Conservation (phyloP, 2,329 filamentous ascomycete species). For the Colletotrichum abscissum region DNA sequence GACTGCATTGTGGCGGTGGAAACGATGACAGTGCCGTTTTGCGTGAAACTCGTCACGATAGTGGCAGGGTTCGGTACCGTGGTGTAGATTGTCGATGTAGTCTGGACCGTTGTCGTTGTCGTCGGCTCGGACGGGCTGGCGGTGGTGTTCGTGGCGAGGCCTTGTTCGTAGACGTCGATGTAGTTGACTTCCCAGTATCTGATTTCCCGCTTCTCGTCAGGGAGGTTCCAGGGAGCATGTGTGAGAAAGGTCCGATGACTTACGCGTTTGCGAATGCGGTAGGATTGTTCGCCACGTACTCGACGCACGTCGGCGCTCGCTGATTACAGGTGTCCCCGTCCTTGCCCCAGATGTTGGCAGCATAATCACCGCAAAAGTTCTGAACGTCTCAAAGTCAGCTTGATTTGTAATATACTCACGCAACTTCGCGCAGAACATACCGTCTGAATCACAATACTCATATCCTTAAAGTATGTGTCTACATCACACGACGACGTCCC, state of each 20-base stretch:
- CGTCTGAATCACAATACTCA: slow-evolving; percentile 80
- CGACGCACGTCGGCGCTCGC: slow-evolving; percentile 56
- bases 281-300: slow-evolving; percentile 60
- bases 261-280: slow-evolving; percentile 52
- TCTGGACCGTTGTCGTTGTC: slow-evolving; percentile 42
- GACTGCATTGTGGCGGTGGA: slow-evolving; percentile 12
- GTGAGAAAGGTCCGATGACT: slow-evolving; percentile 27
- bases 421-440: slow-evolving; percentile 42
- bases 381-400: slow-evolving; percentile 36
- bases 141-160: slow-evolving; percentile 24
- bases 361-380: slow-evolving; percentile 84
- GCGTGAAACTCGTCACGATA: slow-evolving; percentile 3
- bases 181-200: slow-evolving; percentile 66
- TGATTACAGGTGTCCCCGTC: slow-evolving; percentile 49
- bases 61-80: slow-evolving; percentile 39
- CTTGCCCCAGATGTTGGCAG: slow-evolving; percentile 58
- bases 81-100: slow-evolving; percentile 41
- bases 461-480: slow-evolving; percentile 71
- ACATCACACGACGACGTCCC: slow-evolving; percentile 74
- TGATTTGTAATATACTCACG: neutral
- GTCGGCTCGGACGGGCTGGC: slow-evolving; percentile 37
- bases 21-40: slow-evolving; percentile 19
- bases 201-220: slow-evolving; percentile 3
- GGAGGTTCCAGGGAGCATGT: neutral
- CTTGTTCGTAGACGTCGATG: slow-evolving; percentile 58